A percentile compares a stretch with the other conserved stretches of the same genome.
Conservation (phyloP, 768 basidiomycete genomes). For the Mycena sanguinolenta region DNA sequence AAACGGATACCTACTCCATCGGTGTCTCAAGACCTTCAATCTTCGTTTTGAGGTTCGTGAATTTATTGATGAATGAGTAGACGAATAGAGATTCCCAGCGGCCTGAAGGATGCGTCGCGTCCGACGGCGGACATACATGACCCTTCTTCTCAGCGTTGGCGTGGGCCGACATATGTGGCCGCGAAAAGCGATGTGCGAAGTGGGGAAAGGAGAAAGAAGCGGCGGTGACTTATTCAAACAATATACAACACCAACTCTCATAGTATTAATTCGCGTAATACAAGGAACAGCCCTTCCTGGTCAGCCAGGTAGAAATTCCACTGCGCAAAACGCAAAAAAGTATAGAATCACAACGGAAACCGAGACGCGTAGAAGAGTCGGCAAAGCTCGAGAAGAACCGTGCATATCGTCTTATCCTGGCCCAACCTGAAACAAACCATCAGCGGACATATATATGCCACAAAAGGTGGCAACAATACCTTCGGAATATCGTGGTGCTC, state of each 20-base stretch:
- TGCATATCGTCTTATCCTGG: conserved; percentile 74
- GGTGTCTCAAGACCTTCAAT: conserved; percentile 84
- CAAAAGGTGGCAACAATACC: conserved; percentile 54
- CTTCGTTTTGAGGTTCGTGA: conserved; percentile 80
- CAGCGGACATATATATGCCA: conserved; percentile 27
- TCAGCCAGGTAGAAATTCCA: conserved; percentile 13
- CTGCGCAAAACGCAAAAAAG: conserved; percentile 16
- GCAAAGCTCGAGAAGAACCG: conserved; percentile 9
- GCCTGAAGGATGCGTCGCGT: conserved; percentile 80
- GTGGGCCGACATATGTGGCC: conserved; percentile 47
- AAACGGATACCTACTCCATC: conserved; percentile 78
- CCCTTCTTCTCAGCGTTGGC: conserved; percentile 51
- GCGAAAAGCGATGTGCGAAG: conserved; percentile 49
- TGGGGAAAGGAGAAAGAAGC: conserved; percentile 41
- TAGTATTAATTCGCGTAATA: conserved; percentile 1
- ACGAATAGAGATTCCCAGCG: conserved; percentile 92
- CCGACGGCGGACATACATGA: conserved; percentile 70
- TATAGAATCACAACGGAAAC: conserved; percentile 8
- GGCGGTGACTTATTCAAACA: conserved; percentile 2
- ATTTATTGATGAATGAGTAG: conserved; percentile 88
- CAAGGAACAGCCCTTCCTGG: not conserved
- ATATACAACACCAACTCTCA: not conserved
- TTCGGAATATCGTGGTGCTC: conserved; percentile 98
- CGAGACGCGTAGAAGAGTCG: conserved; percentile 22
- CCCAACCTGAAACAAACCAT: conserved; percentile 70